A percentile compares a stretch with the other conserved stretches of the same genome.
Evolutionary conservation across 2,329 filamentous ascomycete species (phyloP).

Genomic region (Phoma sp.): DNA sequence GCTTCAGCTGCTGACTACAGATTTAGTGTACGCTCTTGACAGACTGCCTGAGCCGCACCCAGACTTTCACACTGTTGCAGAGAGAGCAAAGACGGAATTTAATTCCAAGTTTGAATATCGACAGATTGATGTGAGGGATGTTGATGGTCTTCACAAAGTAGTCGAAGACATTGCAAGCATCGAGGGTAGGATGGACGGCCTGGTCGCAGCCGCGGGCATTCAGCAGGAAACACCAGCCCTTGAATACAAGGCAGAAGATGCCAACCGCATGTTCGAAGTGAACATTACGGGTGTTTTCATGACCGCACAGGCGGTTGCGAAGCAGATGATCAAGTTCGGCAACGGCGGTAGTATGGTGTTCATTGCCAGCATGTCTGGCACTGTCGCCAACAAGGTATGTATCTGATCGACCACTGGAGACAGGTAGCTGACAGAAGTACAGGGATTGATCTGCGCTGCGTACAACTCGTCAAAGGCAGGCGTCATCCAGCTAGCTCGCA

Average conservation of each 20-base stretch:
- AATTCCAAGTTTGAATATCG: conserved; percentile 74
- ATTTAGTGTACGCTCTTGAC: conserved; percentile 69
- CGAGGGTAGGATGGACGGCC: conserved; percentile 76
- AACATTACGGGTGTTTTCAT: conserved; percentile 68
- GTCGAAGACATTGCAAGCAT: conserved; percentile 71
- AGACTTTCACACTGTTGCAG: conserved; percentile 69
- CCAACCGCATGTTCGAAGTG: conserved; percentile 67
- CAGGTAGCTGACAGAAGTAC: conserved; percentile 25
- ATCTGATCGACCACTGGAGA: not conserved
- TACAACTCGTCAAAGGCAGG: conserved; percentile 81
- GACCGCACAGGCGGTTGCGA: conserved; percentile 67
- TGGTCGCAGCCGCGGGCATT: conserved; percentile 76
- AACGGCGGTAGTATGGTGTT: conserved; percentile 66
- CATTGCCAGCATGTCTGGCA: conserved; percentile 68
- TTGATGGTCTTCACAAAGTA: conserved; percentile 68
- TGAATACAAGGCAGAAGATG: conserved; percentile 71
- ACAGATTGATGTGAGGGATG: conserved; percentile 79
- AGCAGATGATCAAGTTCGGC: conserved; percentile 67
- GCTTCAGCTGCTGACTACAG: not conserved
- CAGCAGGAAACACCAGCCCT: conserved; percentile 85
- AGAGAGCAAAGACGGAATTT: conserved; percentile 68
- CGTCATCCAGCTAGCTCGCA: conserved; percentile 73
- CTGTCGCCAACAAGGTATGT: conserved; percentile 65
- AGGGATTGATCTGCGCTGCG: conserved; percentile 69
- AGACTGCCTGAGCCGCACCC: conserved; percentile 63